Percentiles rank a stretch among this genome's conserved stretches.
Evolutionary conservation across 345 rosid species (phyloP).

Genomic region (Acer negundo): DNA sequence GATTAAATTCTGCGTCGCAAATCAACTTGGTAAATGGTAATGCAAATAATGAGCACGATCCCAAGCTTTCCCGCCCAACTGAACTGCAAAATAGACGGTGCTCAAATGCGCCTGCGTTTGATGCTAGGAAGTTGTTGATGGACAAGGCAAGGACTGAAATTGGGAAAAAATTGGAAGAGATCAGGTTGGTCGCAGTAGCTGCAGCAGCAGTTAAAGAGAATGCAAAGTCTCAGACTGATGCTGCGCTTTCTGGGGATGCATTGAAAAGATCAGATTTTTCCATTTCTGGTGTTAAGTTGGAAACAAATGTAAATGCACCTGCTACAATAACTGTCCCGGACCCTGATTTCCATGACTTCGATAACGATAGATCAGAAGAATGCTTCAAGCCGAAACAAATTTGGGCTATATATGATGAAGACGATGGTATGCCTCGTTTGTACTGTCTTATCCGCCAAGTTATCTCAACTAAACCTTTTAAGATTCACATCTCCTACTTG

Average conservation of each 20-base stretch:
- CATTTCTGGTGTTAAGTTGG: constrained; percentile 34
- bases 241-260: constrained; percentile 35
- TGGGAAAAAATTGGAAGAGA: constrained; percentile 58
- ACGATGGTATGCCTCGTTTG: constrained; percentile 97
- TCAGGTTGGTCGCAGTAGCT: constrained; percentile 55
- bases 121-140: constrained; percentile 78
- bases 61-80: constrained; percentile 45
- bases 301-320: constrained; percentile 47
- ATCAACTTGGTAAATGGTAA: constrained; percentile 36
- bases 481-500: constrained; percentile 82
- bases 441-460: constrained; percentile 85
- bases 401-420: constrained; percentile 98
- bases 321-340: constrained; percentile 80
- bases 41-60: constrained; percentile 39
- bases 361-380: constrained; percentile 87
- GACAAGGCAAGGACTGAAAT: constrained; percentile 76
- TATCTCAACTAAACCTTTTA: constrained; percentile 78
- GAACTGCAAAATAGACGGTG: constrained; percentile 51
- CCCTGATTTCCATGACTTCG: constrained; percentile 95
- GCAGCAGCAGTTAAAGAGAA: constrained; percentile 40
- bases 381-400: constrained; percentile 90
- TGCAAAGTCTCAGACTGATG: constrained; percentile 23
- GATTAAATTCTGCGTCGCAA: constrained; percentile 43
- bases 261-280: constrained; percentile 22
- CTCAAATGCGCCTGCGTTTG: constrained; percentile 64